Evolutionary conservation across 495 filamentous ascomycete species (phyloP), one percentile per base, ranked within the genome.

Genomic region (Daldinia grandis): DNA sequence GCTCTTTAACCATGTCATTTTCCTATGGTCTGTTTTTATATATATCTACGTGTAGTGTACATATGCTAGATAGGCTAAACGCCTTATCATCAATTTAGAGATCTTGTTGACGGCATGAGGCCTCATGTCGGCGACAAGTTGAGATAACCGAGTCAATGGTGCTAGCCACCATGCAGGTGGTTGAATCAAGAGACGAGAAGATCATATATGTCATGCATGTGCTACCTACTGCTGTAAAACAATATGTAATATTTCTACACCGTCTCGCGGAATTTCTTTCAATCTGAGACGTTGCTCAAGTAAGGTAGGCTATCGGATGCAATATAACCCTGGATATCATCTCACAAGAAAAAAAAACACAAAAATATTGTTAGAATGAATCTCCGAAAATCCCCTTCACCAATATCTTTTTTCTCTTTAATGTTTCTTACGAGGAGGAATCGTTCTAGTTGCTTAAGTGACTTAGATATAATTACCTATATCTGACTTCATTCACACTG

Each of bases 121-220:
- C 64, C 55, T 62, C n/a, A 49, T n/a, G 25, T 64, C 51, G 28
- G 35, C 59, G 47, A 60, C 28, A 38, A 62, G 66, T 51, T 68
- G 64, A 56, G 58, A 56, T 28, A 47, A 10, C 50, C 42, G 49
- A 57, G 50, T 37, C 50, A 62, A 47, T 63, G 42, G 38, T 58
- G 31, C 7, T 31, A 58, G 66, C 66, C 30, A 68, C 24, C 19
- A 49, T 62, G 38, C n/a, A 35, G 27, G 14, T 30, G 25, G 33
- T 50, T 50, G 42, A 51, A 27, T 47, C 42, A 47, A 47, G 21
- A 21, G 19, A 10, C 9, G 5, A 24, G 17, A 21, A 47, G 7
- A 35, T 51, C 30, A 56, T 25, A 50, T 37, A 14, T 37, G 0
- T 19, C 21, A 56, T 31, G 17, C 19, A 12, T 35, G 49, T 44